Percentiles rank a stretch among this genome's conserved stretches.
These are phyloP conservation scores for Beauveria sp. DNA, from an alignment of 2,329 filamentous ascomycete species.

Conservation along the genomic window DNA sequence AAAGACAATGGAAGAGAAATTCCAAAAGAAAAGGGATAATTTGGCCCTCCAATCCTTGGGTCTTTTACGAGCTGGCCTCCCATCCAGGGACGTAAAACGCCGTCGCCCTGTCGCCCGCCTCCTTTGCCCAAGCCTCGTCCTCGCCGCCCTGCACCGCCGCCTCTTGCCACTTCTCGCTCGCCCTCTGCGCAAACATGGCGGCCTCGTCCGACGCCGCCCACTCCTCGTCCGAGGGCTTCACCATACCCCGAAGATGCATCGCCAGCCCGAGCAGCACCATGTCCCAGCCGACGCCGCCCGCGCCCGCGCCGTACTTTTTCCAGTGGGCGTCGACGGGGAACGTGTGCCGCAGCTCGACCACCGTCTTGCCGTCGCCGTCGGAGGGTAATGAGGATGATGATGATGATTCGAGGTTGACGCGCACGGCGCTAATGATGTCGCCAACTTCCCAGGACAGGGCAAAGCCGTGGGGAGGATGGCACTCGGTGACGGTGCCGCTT, in stretches of 20 bases:
- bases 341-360: neutral
- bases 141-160: neutral
- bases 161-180: neutral
- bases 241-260: neutral
- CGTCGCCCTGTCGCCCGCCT: neutral
- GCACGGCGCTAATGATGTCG: neutral
- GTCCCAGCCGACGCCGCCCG: conserved; percentile 9
- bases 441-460: conserved; percentile 3
- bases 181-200: neutral
- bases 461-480: neutral
- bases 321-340: conserved; percentile 4
- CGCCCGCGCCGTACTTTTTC: conserved; percentile 6
- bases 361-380: neutral
- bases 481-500: conserved; percentile 3
- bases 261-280: conserved; percentile 1
- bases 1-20: too few relatives aligned
- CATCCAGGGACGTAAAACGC: conserved; percentile 4
- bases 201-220: conserved; percentile 2
- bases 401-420: neutral
- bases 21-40: too few relatives aligned
- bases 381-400: too few relatives aligned
- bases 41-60: too few relatives aligned
- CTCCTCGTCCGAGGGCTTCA: neutral
- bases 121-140: neutral
- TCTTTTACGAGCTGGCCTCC: neutral